Conservation (phyloP, 345 rosid species). For the Aquilaria sinensis region DNA sequence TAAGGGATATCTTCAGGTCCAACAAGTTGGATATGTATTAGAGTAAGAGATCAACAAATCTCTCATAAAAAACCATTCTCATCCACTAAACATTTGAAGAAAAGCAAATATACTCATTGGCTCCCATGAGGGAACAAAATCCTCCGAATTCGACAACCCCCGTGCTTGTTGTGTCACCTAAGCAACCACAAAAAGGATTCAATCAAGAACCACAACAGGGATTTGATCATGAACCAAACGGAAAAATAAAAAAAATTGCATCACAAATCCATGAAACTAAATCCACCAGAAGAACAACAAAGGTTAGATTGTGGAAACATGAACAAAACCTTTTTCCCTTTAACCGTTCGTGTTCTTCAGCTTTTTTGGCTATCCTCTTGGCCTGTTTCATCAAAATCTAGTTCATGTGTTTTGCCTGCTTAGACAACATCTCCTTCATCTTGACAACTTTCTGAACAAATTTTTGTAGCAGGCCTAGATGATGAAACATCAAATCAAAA, state of each 20-base stretch:
- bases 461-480: slow-evolving; percentile 12
- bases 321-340: slow-evolving; percentile 85
- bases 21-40: slow-evolving; percentile 18
- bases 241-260: neutral
- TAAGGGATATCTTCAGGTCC: slow-evolving; percentile 89
- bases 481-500: slow-evolving; percentile 5
- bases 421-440: slow-evolving; percentile 73
- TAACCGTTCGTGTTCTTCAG: slow-evolving; percentile 84
- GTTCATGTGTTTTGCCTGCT: slow-evolving; percentile 70
- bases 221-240: no score
- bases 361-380: slow-evolving; percentile 86
- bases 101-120: slow-evolving; percentile 55
- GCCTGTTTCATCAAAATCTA: slow-evolving; percentile 86
- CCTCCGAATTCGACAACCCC: slow-evolving; percentile 95
- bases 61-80: no score
- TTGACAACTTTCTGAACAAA: slow-evolving; percentile 53
- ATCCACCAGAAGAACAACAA: neutral
- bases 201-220: no score
- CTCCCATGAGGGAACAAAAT: slow-evolving; percentile 87
- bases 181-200: slow-evolving; percentile 17
- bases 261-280: neutral
- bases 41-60: no score
- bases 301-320: slow-evolving; percentile 1
- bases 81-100: slow-evolving; percentile 14
- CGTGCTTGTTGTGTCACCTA: slow-evolving; percentile 80